Conservation (phyloP, 352 stramenopile species). For the Pythium chondricola region DNA sequence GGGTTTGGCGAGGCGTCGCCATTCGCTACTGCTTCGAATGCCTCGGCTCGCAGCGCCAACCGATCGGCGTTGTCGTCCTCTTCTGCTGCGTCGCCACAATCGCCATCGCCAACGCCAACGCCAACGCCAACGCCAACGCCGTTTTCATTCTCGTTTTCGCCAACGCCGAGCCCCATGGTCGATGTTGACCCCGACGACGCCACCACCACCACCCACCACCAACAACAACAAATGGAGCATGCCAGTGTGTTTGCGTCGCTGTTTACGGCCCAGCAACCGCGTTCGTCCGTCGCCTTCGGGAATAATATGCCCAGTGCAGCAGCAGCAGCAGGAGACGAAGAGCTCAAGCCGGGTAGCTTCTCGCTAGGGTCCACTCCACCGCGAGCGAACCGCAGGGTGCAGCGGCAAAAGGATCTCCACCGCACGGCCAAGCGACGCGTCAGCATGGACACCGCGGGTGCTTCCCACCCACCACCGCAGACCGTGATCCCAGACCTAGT, state of each 20-base stretch:
- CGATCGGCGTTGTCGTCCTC: neutral
- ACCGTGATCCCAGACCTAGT: too few relatives aligned
- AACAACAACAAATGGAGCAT: too few relatives aligned
- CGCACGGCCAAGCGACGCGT: constrained; percentile 17
- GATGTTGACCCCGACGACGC: too few relatives aligned
- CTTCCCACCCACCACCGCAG: too few relatives aligned
- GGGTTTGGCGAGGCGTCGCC: too few relatives aligned
- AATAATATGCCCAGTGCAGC: neutral
- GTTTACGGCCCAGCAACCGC: too few relatives aligned
- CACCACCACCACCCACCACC: too few relatives aligned
- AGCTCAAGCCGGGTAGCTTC: neutral
- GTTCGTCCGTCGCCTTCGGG: too few relatives aligned
- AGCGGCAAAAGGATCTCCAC: constrained; percentile 23
- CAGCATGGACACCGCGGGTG: constrained; percentile 3
- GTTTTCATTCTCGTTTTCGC: constrained; percentile 13
- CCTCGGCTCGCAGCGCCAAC: too few relatives aligned
- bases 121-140: neutral
- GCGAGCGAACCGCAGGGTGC: constrained; percentile 10
- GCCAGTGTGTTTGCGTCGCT: too few relatives aligned
- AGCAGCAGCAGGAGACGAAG: neutral
- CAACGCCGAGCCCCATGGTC: too few relatives aligned
- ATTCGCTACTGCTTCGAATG: too few relatives aligned
- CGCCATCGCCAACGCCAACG: neutral
- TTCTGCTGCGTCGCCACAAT: neutral
- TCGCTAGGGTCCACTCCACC: neutral